These are phyloP conservation scores for Vararia minispora DNA, from an alignment of 768 basidiomycete genomes.

Conservation along the genomic window DNA sequence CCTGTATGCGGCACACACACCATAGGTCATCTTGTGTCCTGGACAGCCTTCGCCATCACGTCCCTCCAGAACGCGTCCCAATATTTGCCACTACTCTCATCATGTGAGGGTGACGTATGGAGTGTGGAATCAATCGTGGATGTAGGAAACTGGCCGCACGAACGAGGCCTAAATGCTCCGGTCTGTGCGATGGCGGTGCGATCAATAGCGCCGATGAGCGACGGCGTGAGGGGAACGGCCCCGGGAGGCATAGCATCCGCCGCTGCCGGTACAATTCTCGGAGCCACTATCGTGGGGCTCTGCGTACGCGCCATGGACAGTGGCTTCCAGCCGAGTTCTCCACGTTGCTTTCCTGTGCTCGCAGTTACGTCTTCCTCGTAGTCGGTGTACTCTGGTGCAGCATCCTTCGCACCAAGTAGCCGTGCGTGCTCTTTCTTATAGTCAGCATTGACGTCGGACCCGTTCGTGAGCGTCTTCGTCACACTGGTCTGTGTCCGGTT, in stretches of 20 bases:
- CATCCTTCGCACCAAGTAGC: conserved; percentile 9
- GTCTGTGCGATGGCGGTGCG: conserved; percentile 43
- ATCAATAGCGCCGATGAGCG: conserved; percentile 52
- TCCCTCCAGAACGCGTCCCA: too few relatives aligned
- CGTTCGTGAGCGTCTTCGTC: conserved; percentile 17
- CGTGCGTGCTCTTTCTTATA: conserved; percentile 12
- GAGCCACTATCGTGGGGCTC: conserved; percentile 3
- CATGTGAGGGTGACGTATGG: too few relatives aligned
- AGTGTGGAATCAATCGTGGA: too few relatives aligned
- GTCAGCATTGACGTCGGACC: conserved; percentile 9
- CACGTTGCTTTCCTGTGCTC: conserved; percentile 2
- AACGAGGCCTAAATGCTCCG: conserved; percentile 6
- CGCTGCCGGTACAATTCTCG: conserved; percentile 9
- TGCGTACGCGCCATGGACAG: conserved; percentile 38
- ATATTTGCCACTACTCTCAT: too few relatives aligned
- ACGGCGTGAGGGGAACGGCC: conserved; percentile 52
- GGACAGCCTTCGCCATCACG: too few relatives aligned
- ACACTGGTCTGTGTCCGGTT: conserved; percentile 14
- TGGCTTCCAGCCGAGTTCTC: conserved; percentile 33
- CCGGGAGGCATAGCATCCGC: too few relatives aligned
- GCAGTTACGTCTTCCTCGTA: conserved; percentile 21
- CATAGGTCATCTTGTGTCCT: too few relatives aligned
- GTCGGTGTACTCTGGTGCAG: conserved; percentile 21
- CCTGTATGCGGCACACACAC: too few relatives aligned
- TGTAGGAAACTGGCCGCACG: too few relatives aligned